These are phyloP conservation scores for Crassisporium funariophilum DNA, from an alignment of 768 basidiomycete species.

Conservation along the genomic window DNA sequence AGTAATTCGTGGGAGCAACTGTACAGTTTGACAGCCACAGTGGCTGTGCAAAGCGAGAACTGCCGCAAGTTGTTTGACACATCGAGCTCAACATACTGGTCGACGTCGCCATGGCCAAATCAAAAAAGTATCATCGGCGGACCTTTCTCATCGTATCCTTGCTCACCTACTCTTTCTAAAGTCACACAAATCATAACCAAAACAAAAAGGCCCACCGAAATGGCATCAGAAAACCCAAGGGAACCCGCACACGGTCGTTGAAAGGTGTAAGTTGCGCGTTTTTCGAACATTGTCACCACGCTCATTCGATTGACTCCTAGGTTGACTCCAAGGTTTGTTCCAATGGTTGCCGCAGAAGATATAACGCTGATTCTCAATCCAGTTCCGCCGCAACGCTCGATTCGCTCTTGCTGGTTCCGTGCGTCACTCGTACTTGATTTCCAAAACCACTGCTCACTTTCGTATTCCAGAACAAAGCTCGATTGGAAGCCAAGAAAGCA, in stretches of 20 bases:
- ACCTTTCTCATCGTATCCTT: slow-evolving; percentile 1
- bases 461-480: slow-evolving; percentile 60
- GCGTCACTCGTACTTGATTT: slow-evolving; percentile 29
- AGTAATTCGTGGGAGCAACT: slow-evolving; percentile 32
- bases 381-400: slow-evolving; percentile 87
- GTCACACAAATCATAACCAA: slow-evolving; percentile 96
- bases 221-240: slow-evolving; percentile 87
- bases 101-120: slow-evolving; percentile 84
- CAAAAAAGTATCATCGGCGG: slow-evolving; percentile 78
- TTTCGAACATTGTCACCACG: slow-evolving; percentile 6
- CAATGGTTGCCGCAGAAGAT: slow-evolving; percentile 6
- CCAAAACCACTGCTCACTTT: slow-evolving; percentile 4
- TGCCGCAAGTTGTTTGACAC: slow-evolving; percentile 4
- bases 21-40: slow-evolving; percentile 45
- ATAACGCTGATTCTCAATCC: slow-evolving; percentile 12
- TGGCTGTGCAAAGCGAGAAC: slow-evolving; percentile 37
- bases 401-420: slow-evolving; percentile 77
- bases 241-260: slow-evolving; percentile 74
- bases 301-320: slow-evolving; percentile 36
- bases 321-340: slow-evolving; percentile 76
- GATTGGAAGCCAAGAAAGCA: slow-evolving; percentile 56
- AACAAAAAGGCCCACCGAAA: slow-evolving; percentile 96
- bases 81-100: slow-evolving; percentile 29
- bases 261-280: slow-evolving; percentile 76
- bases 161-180: slow-evolving; percentile 29